phyloP scores from a whole-genome alignment of 805 yeast species.

The Suhomyces sp. region DNA sequence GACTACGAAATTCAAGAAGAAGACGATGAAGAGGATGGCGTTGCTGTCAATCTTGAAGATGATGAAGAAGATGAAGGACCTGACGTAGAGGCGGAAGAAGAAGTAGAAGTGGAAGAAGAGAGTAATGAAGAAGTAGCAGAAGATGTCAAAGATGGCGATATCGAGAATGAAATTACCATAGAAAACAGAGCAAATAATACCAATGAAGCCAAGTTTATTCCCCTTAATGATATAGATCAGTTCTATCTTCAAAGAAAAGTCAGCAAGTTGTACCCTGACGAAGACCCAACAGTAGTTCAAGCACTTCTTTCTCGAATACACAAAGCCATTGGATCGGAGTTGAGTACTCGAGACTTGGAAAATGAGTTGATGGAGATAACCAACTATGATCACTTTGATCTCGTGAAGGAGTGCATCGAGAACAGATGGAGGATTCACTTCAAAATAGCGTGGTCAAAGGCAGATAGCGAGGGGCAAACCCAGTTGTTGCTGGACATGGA shows the following conservation, averaged over 20 bases:
- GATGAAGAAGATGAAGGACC: constrained; percentile 13
- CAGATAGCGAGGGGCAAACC: constrained; percentile 2
- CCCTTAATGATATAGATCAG: constrained; percentile 21
- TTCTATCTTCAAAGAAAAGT: constrained; percentile 56
- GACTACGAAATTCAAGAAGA: constrained; percentile 39
- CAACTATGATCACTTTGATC: constrained; percentile 47
- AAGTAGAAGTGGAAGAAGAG: constrained; percentile 4
- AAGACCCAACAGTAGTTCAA: constrained; percentile 36
- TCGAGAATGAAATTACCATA: constrained; percentile 30
- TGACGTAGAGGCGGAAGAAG: constrained; percentile 9
- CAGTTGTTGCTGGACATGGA: constrained; percentile 43
- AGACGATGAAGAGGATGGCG: constrained; percentile 18
- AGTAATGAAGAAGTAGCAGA: constrained; percentile 1
- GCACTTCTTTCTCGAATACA: constrained; percentile 37
- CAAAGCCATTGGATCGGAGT: constrained; percentile 35
- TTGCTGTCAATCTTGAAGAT: constrained; percentile 22
- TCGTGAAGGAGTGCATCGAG: constrained; percentile 47
- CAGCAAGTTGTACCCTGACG: constrained; percentile 34
- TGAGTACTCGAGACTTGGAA: constrained; percentile 47
- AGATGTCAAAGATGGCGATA: constrained; percentile 15
- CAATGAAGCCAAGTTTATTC: not conserved
- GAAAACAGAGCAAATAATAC: not conserved
- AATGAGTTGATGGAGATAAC: constrained; percentile 51
- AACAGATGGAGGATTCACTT: constrained; percentile 55
- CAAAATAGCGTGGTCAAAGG: constrained; percentile 42